Conservation (phyloP, 352 stramenopile species). For the Sclerospora graminicola region DNA sequence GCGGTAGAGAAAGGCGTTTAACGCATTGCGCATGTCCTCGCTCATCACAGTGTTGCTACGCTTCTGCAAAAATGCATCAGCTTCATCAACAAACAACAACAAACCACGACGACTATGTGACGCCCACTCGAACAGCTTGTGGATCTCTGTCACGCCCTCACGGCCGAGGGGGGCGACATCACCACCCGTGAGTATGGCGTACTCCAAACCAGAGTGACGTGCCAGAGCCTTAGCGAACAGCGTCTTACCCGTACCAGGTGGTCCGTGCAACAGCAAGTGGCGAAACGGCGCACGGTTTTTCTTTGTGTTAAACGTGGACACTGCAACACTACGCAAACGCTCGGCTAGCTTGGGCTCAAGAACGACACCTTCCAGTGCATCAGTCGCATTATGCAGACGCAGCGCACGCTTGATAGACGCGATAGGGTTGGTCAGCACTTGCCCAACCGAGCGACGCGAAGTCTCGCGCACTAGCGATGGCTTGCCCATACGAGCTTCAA, state of each 20-base stretch:
- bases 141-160: slow-evolving; percentile 98
- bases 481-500: slow-evolving; percentile 93
- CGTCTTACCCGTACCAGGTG: slow-evolving; percentile 98
- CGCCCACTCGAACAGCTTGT: slow-evolving; percentile 99
- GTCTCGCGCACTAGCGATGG: slow-evolving; percentile 97
- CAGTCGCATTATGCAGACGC: slow-evolving; percentile 80
- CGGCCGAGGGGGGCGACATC: slow-evolving; percentile 96
- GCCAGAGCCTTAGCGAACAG: slow-evolving; percentile 97
- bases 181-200: slow-evolving; percentile 97
- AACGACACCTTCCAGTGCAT: slow-evolving; percentile 93
- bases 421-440: slow-evolving; percentile 83
- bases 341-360: slow-evolving; percentile 91
- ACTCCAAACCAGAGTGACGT: slow-evolving; percentile 95
- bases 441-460: slow-evolving; percentile 74
- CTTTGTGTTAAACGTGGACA: slow-evolving; percentile 98
- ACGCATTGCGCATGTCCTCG: slow-evolving; percentile 97
- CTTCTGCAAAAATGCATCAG: slow-evolving; percentile 98
- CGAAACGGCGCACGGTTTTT: slow-evolving; percentile 97
- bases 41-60: slow-evolving; percentile 89
- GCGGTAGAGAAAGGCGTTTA: slow-evolving; percentile 99
- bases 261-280: slow-evolving; percentile 96
- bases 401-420: slow-evolving; percentile 84
- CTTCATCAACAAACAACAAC: slow-evolving; percentile 98
- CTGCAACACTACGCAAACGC: slow-evolving; percentile 90
- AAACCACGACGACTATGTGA: slow-evolving; percentile 92